Conservation (phyloP, 768 basidiomycete species). For the Kwoniella sp. region DNA sequence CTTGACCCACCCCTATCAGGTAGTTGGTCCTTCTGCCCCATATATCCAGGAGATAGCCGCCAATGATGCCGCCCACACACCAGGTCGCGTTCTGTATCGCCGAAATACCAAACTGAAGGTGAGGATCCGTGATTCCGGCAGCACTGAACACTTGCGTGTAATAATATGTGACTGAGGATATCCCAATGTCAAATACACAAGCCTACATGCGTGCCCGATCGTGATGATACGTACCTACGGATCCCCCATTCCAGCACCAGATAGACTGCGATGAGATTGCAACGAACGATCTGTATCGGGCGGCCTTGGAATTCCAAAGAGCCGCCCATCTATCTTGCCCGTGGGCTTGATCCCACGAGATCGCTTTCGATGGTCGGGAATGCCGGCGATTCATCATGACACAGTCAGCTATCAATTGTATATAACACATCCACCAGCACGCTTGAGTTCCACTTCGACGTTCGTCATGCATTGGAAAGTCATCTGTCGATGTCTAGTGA, state of each 20-base stretch:
- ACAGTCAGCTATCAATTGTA: not conserved
- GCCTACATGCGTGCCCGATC: no score
- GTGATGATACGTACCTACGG: conserved; percentile 8
- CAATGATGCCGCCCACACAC: conserved; percentile 42
- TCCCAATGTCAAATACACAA: no score
- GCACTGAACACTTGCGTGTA: conserved; percentile 33
- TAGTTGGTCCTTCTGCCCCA: conserved; percentile 43
- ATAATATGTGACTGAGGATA: conserved; percentile 11
- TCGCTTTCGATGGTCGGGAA: conserved; percentile 18
- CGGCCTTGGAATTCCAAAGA: conserved; percentile 39
- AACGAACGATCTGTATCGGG: conserved; percentile 39
- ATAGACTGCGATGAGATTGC: conserved; percentile 34
- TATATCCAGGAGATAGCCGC: conserved; percentile 41
- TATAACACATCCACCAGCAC: no score
- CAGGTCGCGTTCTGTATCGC: conserved; percentile 39
- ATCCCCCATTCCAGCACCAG: conserved; percentile 40
- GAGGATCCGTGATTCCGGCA: conserved; percentile 39
- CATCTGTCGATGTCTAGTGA: not conserved
- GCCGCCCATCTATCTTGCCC: conserved; percentile 41
- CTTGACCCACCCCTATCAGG: conserved; percentile 37
- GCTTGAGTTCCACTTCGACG: not conserved
- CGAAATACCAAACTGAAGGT: conserved; percentile 39
- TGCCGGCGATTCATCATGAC: not conserved
- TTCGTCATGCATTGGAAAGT: not conserved
- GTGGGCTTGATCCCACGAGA: conserved; percentile 38